Conservation (phyloP, 2,329 filamentous ascomycete species). For the Cladophialophora yegresii region DNA sequence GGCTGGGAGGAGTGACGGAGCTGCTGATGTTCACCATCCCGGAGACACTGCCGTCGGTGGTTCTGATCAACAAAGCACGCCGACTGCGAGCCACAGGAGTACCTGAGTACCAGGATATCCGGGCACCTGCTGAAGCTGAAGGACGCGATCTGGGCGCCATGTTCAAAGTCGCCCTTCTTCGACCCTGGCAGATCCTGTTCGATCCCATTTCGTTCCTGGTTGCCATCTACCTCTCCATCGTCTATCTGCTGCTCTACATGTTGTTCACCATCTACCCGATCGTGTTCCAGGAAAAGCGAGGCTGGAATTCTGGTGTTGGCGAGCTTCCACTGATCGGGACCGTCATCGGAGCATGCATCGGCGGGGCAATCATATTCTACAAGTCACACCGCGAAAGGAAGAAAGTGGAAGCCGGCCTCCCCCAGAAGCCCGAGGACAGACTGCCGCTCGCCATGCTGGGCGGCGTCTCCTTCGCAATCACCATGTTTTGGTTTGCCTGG, state of each 20-base stretch:
- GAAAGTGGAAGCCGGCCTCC: slow-evolving; percentile 27
- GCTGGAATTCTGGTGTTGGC: slow-evolving; percentile 52
- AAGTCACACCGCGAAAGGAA: slow-evolving; percentile 25
- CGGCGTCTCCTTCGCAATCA: slow-evolving; percentile 56
- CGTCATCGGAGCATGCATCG: slow-evolving; percentile 52
- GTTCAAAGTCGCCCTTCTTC: slow-evolving; percentile 55
- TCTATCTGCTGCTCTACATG: slow-evolving; percentile 59
- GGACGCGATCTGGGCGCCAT: slow-evolving; percentile 49
- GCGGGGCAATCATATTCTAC: slow-evolving; percentile 39
- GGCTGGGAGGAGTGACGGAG: slow-evolving; percentile 42
- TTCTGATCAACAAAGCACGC: slow-evolving; percentile 58
- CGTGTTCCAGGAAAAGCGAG: slow-evolving; percentile 50
- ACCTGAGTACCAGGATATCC: slow-evolving; percentile 56
- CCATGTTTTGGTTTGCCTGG: slow-evolving; percentile 64
- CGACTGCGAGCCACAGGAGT: slow-evolving; percentile 54
- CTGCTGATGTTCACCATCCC: slow-evolving; percentile 60
- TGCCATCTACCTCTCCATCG: slow-evolving; percentile 51
- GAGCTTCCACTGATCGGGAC: slow-evolving; percentile 56
- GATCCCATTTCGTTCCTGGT: slow-evolving; percentile 56
- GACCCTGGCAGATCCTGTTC: slow-evolving; percentile 53
- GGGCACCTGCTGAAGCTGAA: slow-evolving; percentile 53
- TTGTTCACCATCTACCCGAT: slow-evolving; percentile 61
- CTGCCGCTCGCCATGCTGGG: slow-evolving; percentile 55
- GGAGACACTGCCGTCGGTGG: slow-evolving; percentile 56
- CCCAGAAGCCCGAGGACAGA: slow-evolving; percentile 44